Evolutionary conservation across 1,284 basidiomycete genomes (phyloP).

Genomic region (Ganoderma multipileum): DNA sequence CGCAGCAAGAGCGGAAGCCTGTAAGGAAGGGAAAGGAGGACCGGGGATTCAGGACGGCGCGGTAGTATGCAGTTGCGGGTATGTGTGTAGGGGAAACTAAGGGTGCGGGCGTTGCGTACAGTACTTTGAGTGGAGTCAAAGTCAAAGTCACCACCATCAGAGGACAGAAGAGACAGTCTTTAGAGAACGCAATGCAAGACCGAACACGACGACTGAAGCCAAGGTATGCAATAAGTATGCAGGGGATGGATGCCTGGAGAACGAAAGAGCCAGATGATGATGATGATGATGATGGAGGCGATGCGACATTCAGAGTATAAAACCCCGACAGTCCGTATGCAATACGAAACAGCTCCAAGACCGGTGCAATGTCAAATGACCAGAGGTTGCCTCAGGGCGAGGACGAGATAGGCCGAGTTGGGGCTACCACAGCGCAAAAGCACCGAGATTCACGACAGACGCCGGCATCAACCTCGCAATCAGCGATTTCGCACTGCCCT

Average conservation of each 20-base stretch:
- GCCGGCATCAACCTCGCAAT: conserved; percentile 13
- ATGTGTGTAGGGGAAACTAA: neutral
- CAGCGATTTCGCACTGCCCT: conserved; percentile 6
- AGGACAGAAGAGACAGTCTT: neutral
- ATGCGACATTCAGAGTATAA: neutral
- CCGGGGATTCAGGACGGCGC: neutral
- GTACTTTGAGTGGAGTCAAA: conserved; percentile 5
- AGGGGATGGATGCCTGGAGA: neutral
- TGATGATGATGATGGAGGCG: neutral
- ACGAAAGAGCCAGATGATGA: neutral
- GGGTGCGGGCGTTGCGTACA: neutral
- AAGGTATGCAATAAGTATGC: neutral
- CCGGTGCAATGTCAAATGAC: conserved; percentile 1
- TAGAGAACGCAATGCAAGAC: neutral
- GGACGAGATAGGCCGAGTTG: conserved; percentile 8
- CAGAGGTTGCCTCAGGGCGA: neutral
- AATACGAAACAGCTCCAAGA: neutral
- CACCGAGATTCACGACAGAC: conserved; percentile 12
- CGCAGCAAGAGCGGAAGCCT: neutral
- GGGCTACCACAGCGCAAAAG: conserved; percentile 3
- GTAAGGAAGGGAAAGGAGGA: neutral
- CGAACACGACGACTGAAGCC: neutral
- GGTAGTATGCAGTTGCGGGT: neutral
- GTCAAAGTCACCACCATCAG: neutral
- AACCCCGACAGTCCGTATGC: neutral